phyloP scores from a whole-genome alignment of 2,329 filamentous ascomycete genomes.

The Phaeosphaeriaceae sp. region DNA sequence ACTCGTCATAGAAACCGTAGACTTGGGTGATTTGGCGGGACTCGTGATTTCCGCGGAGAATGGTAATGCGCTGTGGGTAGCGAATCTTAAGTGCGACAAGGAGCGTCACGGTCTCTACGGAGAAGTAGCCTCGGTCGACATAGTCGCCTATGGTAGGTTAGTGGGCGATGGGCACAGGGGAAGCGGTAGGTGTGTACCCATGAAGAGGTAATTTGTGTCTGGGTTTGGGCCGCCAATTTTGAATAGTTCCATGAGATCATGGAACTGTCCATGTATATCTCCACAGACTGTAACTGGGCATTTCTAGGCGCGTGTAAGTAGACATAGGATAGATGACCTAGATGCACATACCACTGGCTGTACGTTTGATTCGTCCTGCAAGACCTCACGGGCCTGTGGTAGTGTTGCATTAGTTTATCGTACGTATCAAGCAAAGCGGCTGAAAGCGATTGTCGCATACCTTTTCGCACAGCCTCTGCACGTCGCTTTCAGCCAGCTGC shows the following conservation, averaged over 20 bases:
- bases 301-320: constrained; percentile 63
- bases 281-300: constrained; percentile 98
- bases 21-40: constrained; percentile 79
- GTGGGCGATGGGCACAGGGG: constrained; percentile 7
- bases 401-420: constrained; percentile 19
- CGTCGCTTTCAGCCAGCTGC: constrained; percentile 92
- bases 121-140: constrained; percentile 98
- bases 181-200: constrained; percentile 68
- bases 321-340: background rate
- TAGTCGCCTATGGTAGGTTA: constrained; percentile 76
- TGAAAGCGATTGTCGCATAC: constrained; percentile 54
- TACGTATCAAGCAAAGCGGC: background rate
- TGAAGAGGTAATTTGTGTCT: constrained; percentile 99
- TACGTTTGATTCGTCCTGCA: constrained; percentile 98
- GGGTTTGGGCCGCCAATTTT: constrained; percentile 98
- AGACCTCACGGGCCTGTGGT: constrained; percentile 84
- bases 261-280: constrained; percentile 98
- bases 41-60: constrained; percentile 90
- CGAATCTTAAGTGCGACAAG: constrained; percentile 97
- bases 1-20: constrained; percentile 81
- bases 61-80: constrained; percentile 97
- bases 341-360: constrained; percentile 83
- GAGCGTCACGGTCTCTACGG: constrained; percentile 95
- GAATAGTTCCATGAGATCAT: constrained; percentile 99
- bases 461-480: constrained; percentile 97